Evolutionary conservation across 1,284 basidiomycete species (phyloP).

Genomic region (Cystobasidium slooffiae): DNA sequence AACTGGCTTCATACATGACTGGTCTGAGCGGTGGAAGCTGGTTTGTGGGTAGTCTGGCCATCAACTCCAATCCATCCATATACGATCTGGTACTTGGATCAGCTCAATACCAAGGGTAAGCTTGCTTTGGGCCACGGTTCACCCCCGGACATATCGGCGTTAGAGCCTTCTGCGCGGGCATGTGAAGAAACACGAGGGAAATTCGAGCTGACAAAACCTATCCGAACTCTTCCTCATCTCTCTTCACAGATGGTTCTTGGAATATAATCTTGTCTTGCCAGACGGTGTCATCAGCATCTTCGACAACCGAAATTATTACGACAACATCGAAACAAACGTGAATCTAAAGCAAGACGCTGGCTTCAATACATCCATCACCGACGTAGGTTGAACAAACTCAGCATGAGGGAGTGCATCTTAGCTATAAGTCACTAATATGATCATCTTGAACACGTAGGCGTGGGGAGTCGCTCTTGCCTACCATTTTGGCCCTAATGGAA

Average conservation of each 20-base stretch:
- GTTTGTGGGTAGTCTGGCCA: slow-evolving; percentile 65
- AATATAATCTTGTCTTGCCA: slow-evolving; percentile 45
- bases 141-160: too few species aligned
- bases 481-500: slow-evolving; percentile 51
- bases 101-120: slow-evolving; percentile 28
- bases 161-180: too few species aligned
- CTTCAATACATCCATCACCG: slow-evolving; percentile 48
- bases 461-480: slow-evolving; percentile 46
- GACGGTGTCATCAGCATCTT: slow-evolving; percentile 34
- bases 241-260: slow-evolving; percentile 44
- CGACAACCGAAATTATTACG: slow-evolving; percentile 41
- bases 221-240: neutral
- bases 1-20: slow-evolving; percentile 67
- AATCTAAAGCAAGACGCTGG: slow-evolving; percentile 47
- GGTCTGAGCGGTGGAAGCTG: slow-evolving; percentile 73
- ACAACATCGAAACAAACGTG: slow-evolving; percentile 45
- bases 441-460: neutral
- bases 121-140: neutral
- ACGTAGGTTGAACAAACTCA: slow-evolving; percentile 15
- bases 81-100: slow-evolving; percentile 49
- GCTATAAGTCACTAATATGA: neutral
- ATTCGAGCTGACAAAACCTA: neutral
- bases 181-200: too few species aligned
- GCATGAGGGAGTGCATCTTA: neutral
- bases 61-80: slow-evolving; percentile 65